Evolutionary conservation across 768 basidiomycete species (phyloP).

Genomic region (Cyclocybe aegerita): DNA sequence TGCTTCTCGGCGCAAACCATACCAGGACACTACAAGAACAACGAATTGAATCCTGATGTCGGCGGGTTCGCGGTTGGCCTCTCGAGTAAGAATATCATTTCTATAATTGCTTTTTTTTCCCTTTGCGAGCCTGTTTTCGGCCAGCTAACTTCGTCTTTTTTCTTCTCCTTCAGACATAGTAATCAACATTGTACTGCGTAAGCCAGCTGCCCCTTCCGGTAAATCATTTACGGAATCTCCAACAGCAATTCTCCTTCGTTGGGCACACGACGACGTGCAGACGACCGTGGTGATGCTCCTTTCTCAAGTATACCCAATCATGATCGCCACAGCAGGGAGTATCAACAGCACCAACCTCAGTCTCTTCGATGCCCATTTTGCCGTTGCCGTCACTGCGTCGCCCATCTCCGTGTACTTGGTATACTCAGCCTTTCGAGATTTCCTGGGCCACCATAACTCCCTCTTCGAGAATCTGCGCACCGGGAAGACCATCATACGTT

Average conservation of each 20-base stretch:
- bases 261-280: slow-evolving; percentile 7
- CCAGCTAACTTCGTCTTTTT: no score
- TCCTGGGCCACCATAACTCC: not conserved
- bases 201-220: not conserved
- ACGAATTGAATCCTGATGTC: slow-evolving; percentile 15
- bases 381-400: slow-evolving; percentile 14
- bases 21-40: slow-evolving; percentile 4
- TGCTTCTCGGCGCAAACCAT: slow-evolving; percentile 17
- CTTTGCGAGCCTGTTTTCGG: no score
- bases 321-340: slow-evolving; percentile 15
- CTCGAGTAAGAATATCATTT: slow-evolving; percentile 4
- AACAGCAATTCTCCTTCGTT: slow-evolving; percentile 9
- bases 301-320: slow-evolving; percentile 16
- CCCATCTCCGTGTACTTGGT: slow-evolving; percentile 15
- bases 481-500: slow-evolving; percentile 6
- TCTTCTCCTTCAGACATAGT: no score
- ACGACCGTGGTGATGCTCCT: slow-evolving; percentile 13
- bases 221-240: not conserved
- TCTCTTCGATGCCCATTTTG: slow-evolving; percentile 19
- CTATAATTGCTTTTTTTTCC: not conserved
- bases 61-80: slow-evolving; percentile 15
- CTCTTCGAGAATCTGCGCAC: not conserved
- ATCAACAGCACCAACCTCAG: slow-evolving; percentile 9
- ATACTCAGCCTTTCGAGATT: slow-evolving; percentile 11
- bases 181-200: no score